These are phyloP conservation scores for Prunus davidiana DNA, from an alignment of 306 rosid genomes.

Conservation along the genomic window DNA sequence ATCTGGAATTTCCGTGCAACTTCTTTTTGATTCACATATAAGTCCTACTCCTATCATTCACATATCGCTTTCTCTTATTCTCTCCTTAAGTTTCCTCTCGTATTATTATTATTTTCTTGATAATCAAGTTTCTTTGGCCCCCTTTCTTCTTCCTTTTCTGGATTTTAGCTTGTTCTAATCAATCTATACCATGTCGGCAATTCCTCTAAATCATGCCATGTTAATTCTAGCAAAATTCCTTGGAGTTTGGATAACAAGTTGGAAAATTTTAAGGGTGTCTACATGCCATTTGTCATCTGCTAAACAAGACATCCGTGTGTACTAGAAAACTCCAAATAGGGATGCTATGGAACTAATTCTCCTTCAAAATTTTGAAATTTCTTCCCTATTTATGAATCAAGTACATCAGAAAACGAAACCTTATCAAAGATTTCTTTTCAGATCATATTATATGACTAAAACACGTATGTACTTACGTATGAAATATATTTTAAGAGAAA, in stretches of 20 bases:
- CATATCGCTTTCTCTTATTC: constrained; percentile 28
- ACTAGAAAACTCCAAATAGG: neutral
- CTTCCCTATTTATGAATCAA: neutral
- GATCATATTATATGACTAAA: neutral
- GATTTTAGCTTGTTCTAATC: constrained; percentile 25
- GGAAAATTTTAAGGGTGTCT: constrained; percentile 36
- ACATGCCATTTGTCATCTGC: constrained; percentile 47
- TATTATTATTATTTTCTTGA: neutral
- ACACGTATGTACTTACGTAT: neutral
- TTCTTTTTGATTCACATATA: neutral
- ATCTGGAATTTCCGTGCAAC: constrained; percentile 28
- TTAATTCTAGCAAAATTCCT: constrained; percentile 21
- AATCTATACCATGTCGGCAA: constrained; percentile 18
- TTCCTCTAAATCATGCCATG: constrained; percentile 41
- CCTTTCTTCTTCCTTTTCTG: neutral
- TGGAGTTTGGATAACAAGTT: neutral
- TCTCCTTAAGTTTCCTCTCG: constrained; percentile 9
- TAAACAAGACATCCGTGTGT: constrained; percentile 27
- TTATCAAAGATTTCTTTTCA: neutral
- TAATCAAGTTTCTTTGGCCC: neutral
- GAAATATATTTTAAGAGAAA: neutral
- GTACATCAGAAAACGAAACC: neutral
- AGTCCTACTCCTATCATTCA: constrained; percentile 18
- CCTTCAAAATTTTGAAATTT: neutral
- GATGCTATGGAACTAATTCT: neutral